These are phyloP conservation scores for Tylopilus sp. DNA, from an alignment of 1,284 basidiomycete species.

Conservation along the genomic window DNA sequence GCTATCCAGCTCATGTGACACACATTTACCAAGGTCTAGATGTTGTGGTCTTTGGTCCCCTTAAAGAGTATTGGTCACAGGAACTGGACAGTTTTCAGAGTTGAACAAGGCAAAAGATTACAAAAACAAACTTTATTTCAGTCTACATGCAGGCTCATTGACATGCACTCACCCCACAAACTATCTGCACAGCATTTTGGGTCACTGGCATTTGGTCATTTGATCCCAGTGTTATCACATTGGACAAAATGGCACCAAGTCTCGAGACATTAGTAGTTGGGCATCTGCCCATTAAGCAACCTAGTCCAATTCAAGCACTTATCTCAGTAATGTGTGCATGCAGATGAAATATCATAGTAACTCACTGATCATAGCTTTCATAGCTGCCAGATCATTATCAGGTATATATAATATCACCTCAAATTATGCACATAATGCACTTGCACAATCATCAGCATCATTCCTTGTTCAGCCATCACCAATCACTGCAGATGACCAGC, in stretches of 20 bases:
- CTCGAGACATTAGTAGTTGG: too few relatives aligned
- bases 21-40: conserved; percentile 20
- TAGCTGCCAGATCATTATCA: too few relatives aligned
- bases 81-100: neutral
- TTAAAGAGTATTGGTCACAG: conserved; percentile 2
- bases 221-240: neutral
- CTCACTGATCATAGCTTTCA: too few relatives aligned
- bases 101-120: neutral
- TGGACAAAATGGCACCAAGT: neutral
- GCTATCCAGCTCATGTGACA: conserved; percentile 8
- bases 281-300: too few relatives aligned
- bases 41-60: conserved; percentile 3
- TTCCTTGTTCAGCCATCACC: too few relatives aligned
- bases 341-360: too few relatives aligned
- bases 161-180: neutral
- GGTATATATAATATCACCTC: too few relatives aligned
- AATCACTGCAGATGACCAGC: too few relatives aligned
- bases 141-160: neutral
- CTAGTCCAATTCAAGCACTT: too few relatives aligned
- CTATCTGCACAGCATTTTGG: neutral
- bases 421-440: too few relatives aligned
- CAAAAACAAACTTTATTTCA: neutral
- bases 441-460: too few relatives aligned
- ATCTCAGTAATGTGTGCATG: too few relatives aligned
- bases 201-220: neutral